phyloP scores from a whole-genome alignment of 2,329 filamentous ascomycete species.

The Cladophialophora psammophila region DNA sequence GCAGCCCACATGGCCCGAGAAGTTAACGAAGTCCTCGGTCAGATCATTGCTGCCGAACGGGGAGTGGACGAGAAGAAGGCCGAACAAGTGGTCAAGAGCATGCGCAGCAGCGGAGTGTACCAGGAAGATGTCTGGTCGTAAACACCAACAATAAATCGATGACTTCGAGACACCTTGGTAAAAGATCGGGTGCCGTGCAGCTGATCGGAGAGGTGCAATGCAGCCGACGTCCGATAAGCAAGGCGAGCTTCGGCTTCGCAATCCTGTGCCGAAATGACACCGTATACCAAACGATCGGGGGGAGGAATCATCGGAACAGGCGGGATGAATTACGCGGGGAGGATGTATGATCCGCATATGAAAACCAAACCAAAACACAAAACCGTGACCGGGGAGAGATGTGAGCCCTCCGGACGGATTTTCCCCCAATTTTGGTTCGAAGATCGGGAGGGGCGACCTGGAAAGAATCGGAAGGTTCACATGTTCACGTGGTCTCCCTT shows the following conservation, averaged over 20 bases:
- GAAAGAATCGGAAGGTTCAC: slow-evolving; percentile 4
- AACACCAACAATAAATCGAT: slow-evolving; percentile 25
- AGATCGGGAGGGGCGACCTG: slow-evolving; percentile 1
- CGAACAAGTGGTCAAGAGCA: slow-evolving; percentile 95
- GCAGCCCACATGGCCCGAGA: slow-evolving; percentile 96
- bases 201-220: background rate
- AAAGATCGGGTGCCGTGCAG: background rate
- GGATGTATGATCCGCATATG: background rate
- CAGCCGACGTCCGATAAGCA: background rate
- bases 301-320: slow-evolving; percentile 2
- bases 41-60: slow-evolving; percentile 85
- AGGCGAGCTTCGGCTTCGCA: slow-evolving; percentile 1
- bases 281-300: background rate
- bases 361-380: slow-evolving; percentile 1
- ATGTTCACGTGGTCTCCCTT: background rate
- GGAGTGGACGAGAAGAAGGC: slow-evolving; percentile 84
- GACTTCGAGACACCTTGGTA: background rate
- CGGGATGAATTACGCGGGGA: background rate
- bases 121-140: slow-evolving; percentile 80
- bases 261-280: background rate
- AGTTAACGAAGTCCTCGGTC: slow-evolving; percentile 83
- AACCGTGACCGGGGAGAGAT: background rate
- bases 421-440: background rate
- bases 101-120: slow-evolving; percentile 94
- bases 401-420: background rate